phyloP scores from a whole-genome alignment of 2,329 filamentous ascomycete genomes.

The Aspergillus bombycis region DNA sequence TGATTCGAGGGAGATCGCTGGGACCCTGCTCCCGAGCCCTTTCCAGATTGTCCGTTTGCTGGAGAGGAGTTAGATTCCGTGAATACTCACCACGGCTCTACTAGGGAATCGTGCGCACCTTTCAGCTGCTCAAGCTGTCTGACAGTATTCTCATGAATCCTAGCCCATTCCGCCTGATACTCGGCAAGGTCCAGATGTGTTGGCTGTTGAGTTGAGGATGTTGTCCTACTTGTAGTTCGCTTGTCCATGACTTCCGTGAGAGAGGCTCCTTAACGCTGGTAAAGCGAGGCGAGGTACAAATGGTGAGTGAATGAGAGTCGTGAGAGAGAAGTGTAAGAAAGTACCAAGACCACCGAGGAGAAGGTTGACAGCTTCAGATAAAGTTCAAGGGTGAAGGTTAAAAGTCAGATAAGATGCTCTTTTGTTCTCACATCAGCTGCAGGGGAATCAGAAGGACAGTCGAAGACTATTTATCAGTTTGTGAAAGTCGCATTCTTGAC shows the following conservation, averaged over 20 bases:
- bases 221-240: background rate
- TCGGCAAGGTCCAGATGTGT: background rate
- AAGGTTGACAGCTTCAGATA: background rate
- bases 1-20: background rate
- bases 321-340: background rate
- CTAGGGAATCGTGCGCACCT: background rate
- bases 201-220: background rate
- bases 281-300: background rate
- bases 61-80: background rate
- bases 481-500: background rate
- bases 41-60: background rate
- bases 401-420: background rate
- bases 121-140: background rate
- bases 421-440: background rate
- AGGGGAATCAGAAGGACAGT: background rate
- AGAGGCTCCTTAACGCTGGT: too few species aligned
- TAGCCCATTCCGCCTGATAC: background rate
- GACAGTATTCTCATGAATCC: slow-evolving; percentile 1
- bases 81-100: too few species aligned
- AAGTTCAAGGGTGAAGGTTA: background rate
- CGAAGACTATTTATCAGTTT: slow-evolving; percentile 1
- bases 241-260: background rate
- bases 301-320: background rate
- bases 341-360: background rate
- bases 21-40: background rate